Evolutionary conservation across 805 yeast genomes (phyloP).

Genomic region (Scheffersomyces coipomensis): DNA sequence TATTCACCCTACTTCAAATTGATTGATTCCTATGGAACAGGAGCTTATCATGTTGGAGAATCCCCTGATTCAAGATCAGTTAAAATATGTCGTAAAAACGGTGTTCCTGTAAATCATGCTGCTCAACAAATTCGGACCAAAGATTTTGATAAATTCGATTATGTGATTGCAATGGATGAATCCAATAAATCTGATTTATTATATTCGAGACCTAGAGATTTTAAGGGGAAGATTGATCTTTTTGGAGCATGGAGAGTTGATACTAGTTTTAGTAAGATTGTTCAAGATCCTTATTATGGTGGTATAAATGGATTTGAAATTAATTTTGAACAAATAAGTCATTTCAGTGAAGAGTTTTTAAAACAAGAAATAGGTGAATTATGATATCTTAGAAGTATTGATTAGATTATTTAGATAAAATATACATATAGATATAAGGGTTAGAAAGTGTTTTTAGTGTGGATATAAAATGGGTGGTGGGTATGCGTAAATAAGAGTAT

Average conservation of each 20-base stretch:
- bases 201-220: conserved; percentile 50
- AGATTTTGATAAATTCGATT: conserved; percentile 62
- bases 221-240: conserved; percentile 50
- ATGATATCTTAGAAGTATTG: too few species aligned
- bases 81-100: conserved; percentile 64
- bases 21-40: conserved; percentile 89
- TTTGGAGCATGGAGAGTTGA: conserved; percentile 83
- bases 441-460: too few species aligned
- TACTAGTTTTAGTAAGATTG: conserved; percentile 49
- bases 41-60: conserved; percentile 81
- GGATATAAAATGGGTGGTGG: too few species aligned
- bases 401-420: too few species aligned
- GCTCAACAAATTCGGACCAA: conserved; percentile 64
- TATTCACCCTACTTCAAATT: conserved; percentile 40
- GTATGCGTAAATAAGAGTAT: too few species aligned
- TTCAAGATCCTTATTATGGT: conserved; percentile 93
- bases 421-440: too few species aligned
- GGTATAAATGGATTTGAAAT: conserved; percentile 79
- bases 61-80: conserved; percentile 75
- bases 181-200: conserved; percentile 52
- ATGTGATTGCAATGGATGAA: conserved; percentile 70
- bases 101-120: conserved; percentile 69
- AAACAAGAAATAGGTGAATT: conserved; percentile 40
- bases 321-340: conserved; percentile 71
- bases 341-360: conserved; percentile 73